phyloP scores from a whole-genome alignment of 2,329 filamentous ascomycete genomes.

The Fusarium sp. region DNA sequence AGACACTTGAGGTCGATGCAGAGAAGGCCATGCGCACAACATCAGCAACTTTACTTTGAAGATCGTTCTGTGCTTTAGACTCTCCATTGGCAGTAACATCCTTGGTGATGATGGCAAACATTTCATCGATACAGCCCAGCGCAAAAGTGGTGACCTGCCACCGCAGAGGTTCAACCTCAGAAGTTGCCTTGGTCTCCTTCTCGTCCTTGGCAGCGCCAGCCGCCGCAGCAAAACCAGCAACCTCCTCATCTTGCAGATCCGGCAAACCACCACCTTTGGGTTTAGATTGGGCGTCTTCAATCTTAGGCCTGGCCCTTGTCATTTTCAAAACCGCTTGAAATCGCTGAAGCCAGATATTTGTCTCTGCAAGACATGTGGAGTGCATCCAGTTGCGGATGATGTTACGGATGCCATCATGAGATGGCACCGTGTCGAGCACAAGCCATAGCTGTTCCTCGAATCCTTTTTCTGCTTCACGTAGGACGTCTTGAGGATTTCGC shows the following conservation, averaged over 20 bases:
- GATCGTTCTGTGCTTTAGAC: conserved; percentile 78
- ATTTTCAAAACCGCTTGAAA: conserved; percentile 92
- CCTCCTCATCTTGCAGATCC: conserved; percentile 96
- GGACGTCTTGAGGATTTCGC: conserved; percentile 84
- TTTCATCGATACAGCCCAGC: conserved; percentile 86
- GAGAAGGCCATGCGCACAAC: conserved; percentile 98
- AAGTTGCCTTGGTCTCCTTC: conserved; percentile 59
- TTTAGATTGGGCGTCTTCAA: conserved; percentile 60
- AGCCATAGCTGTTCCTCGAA: conserved; percentile 95
- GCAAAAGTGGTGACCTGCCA: conserved; percentile 98
- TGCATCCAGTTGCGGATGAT: conserved; percentile 94
- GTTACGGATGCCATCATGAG: conserved; percentile 83
- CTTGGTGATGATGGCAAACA: conserved; percentile 82
- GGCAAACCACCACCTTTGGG: conserved; percentile 65
- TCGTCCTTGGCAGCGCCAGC: conserved; percentile 70
- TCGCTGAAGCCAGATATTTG: conserved; percentile 85
- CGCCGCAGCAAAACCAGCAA: conserved; percentile 91
- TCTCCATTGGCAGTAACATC: conserved; percentile 83
- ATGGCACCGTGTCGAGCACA: conserved; percentile 80
- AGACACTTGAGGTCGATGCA: conserved; percentile 91
- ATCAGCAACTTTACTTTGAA: conserved; percentile 88
- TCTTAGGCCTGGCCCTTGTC: conserved; percentile 76
- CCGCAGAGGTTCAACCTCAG: conserved; percentile 86
- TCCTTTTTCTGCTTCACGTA: conserved; percentile 78
- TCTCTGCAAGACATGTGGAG: conserved; percentile 85